A percentile compares a stretch with the other conserved stretches of the same genome.
Evolutionary conservation across 2,329 filamentous ascomycete species (phyloP).

Genomic region (Orbilia javanica): DNA sequence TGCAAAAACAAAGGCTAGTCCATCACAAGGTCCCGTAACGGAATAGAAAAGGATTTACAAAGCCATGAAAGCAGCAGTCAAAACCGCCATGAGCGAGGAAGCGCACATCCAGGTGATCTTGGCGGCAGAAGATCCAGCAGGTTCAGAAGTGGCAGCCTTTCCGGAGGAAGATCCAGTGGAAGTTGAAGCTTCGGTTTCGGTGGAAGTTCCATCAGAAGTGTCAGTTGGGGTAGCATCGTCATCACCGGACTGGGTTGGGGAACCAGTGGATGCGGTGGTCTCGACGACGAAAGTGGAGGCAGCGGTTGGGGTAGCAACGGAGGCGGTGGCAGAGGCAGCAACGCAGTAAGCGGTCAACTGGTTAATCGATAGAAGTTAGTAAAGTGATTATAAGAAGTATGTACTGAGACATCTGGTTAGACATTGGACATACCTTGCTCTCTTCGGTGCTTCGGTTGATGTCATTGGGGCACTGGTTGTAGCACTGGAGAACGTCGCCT

Average conservation of each 20-base stretch:
- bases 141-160: slow-evolving; percentile 26
- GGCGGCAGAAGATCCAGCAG: slow-evolving; percentile 30
- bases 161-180: slow-evolving; percentile 11
- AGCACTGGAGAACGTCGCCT: slow-evolving; percentile 46
- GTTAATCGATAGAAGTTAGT: background rate
- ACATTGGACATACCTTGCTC: slow-evolving; percentile 32
- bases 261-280: slow-evolving; percentile 18
- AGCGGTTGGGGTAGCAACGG: slow-evolving; percentile 39
- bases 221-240: slow-evolving; percentile 20
- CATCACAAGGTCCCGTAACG: slow-evolving; percentile 5
- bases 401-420: too few species aligned
- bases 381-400: background rate
- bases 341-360: slow-evolving; percentile 54
- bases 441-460: slow-evolving; percentile 30
- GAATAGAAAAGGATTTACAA: slow-evolving; percentile 36
- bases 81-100: slow-evolving; percentile 53
- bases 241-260: background rate
- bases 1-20: slow-evolving; percentile 19
- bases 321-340: slow-evolving; percentile 43
- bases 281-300: slow-evolving; percentile 35
- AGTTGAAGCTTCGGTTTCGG: slow-evolving; percentile 17
- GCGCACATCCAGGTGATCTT: slow-evolving; percentile 58
- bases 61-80: slow-evolving; percentile 57
- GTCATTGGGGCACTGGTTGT: slow-evolving; percentile 57
- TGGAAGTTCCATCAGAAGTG: background rate